Percentiles rank a stretch among this genome's conserved stretches.
Conservation (phyloP, 208 protist genomes). For the Crithidia sp. region DNA sequence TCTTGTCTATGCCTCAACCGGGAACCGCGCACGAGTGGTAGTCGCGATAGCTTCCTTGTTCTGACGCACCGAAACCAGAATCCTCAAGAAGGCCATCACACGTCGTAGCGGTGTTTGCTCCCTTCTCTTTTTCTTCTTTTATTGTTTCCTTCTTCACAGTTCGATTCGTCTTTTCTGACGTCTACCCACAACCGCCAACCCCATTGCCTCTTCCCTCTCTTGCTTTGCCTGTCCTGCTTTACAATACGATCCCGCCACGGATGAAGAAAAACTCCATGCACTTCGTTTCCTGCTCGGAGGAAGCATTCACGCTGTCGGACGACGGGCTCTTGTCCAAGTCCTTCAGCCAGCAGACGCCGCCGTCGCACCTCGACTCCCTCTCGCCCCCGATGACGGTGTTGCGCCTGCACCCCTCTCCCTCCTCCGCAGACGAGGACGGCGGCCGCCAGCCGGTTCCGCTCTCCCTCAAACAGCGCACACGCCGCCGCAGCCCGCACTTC, state of each 20-base stretch:
- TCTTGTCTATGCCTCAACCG: no score
- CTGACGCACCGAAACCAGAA: no score
- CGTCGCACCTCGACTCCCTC: background rate
- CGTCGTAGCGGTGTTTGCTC: background rate
- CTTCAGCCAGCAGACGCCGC: background rate
- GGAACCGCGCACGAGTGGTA: no score
- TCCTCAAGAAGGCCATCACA: no score
- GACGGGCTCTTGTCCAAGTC: background rate
- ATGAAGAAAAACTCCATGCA: slow-evolving; percentile 1
- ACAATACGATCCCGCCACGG: no score
- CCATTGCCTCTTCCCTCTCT: background rate
- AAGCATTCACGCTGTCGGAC: background rate
- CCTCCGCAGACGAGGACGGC: background rate
- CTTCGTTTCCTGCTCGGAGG: background rate
- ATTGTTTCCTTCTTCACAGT: background rate
- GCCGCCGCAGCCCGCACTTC: slow-evolving; percentile 4
- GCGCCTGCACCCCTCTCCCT: background rate
- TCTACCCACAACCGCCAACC: background rate
- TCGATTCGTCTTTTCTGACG: background rate
- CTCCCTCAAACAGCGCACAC: background rate
- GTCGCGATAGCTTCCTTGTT: no score
- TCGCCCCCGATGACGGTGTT: background rate
- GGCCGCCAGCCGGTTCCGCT: background rate
- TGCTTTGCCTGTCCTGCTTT: background rate
- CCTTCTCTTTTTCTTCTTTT: background rate